These are phyloP conservation scores for Rubus idaeus DNA, from an alignment of 306 rosid genomes.

Conservation along the genomic window DNA sequence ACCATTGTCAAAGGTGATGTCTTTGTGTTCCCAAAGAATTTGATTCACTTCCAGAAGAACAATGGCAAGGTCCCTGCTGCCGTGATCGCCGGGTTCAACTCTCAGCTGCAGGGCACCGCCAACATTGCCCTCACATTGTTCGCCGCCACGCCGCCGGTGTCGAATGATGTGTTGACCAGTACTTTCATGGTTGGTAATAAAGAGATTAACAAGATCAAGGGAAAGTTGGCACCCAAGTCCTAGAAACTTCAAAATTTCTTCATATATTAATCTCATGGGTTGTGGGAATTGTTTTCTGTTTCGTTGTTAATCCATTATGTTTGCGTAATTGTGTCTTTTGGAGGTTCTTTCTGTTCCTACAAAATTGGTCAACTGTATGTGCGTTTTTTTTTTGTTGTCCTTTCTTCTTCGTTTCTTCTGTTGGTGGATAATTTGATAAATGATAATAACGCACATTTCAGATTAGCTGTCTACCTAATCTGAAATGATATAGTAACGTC, in stretches of 20 bases:
- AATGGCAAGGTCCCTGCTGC: constrained; percentile 53
- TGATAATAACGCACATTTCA: not conserved
- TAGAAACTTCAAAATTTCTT: not conserved
- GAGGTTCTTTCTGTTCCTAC: not conserved
- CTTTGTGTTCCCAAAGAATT: constrained; percentile 74
- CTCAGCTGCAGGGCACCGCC: constrained; percentile 82
- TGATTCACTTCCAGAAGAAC: constrained; percentile 85
- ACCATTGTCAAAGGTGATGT: constrained; percentile 65
- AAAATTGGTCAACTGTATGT: not conserved
- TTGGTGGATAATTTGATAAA: not conserved
- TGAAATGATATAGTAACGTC: not conserved
- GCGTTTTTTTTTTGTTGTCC: not conserved
- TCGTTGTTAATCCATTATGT: not conserved
- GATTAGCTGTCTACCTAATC: not conserved
- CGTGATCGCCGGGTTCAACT: constrained; percentile 70
- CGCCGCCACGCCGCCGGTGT: constrained; percentile 61
- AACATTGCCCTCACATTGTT: constrained; percentile 59
- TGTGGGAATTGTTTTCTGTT: constrained; percentile 3
- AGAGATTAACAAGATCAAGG: constrained; percentile 61
- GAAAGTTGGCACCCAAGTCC: constrained; percentile 60
- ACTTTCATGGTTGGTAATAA: constrained; percentile 65
- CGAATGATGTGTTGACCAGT: constrained; percentile 60
- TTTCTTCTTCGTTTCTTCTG: not conserved
- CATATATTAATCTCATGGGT: not conserved
- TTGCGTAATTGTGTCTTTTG: not conserved